A percentile compares a stretch with the other conserved stretches of the same genome.
Conservation (phyloP, 495 filamentous ascomycete species). For the Neurospora pannonica region DNA sequence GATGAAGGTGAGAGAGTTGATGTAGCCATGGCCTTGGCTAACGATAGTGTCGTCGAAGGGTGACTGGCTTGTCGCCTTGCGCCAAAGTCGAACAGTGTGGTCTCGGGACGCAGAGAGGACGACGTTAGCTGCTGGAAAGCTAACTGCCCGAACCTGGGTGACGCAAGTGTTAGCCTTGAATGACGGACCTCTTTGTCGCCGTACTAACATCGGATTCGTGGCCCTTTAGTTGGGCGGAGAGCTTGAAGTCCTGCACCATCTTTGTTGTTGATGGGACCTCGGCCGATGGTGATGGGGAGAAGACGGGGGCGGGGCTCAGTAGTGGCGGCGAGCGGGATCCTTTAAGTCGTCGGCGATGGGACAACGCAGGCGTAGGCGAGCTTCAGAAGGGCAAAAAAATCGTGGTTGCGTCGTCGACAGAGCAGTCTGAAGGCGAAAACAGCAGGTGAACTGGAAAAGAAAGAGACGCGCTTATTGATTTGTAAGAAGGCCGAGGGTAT, state of each 20-base stretch:
- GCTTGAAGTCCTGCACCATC: slow-evolving; percentile 56
- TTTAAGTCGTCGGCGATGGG: not conserved
- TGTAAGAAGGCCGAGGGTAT: not conserved
- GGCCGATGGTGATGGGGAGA: not conserved
- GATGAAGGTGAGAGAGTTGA: slow-evolving; percentile 75
- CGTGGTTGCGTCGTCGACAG: not conserved
- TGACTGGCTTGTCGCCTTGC: slow-evolving; percentile 44
- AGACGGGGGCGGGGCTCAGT: slow-evolving; percentile 1
- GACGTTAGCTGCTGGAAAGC: slow-evolving; percentile 62
- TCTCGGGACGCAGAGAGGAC: slow-evolving; percentile 85
- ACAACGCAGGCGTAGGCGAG: not conserved
- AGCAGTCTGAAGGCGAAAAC: not conserved
- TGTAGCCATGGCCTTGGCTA: slow-evolving; percentile 66
- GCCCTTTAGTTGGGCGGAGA: slow-evolving; percentile 69
- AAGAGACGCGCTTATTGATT: not conserved
- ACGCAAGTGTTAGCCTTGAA: slow-evolving; percentile 7
- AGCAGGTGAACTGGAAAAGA: not conserved
- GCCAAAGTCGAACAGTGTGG: slow-evolving; percentile 84
- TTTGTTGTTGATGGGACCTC: not conserved
- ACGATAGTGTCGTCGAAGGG: slow-evolving; percentile 72
- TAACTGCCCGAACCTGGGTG: slow-evolving; percentile 74
- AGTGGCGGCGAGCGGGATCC: not conserved
- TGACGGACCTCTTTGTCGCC: not conserved
- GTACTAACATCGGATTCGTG: slow-evolving; percentile 74
- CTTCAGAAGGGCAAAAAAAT: not conserved